phyloP scores from a whole-genome alignment of 257 asterid species.

The Gardenia jasminoides region DNA sequence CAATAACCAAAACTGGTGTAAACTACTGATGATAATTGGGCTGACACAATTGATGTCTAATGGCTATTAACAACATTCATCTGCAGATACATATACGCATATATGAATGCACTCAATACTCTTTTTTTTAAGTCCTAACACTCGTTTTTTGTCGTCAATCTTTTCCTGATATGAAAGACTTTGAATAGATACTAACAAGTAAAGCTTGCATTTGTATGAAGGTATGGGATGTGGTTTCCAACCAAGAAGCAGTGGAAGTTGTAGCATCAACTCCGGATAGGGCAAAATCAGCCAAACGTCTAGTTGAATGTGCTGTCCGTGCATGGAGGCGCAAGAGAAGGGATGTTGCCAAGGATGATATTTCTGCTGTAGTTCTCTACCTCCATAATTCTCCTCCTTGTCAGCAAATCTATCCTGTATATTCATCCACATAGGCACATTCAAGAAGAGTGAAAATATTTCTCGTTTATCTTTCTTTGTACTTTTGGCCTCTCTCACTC shows the following conservation, averaged over 20 bases:
- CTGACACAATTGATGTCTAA: background rate
- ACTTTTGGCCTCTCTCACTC: constrained; percentile 1
- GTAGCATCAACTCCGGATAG: constrained; percentile 51
- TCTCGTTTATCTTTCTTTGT: background rate
- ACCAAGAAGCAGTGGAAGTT: constrained; percentile 83
- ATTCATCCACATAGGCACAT: constrained; percentile 20
- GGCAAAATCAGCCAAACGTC: constrained; percentile 67
- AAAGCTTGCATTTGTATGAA: constrained; percentile 19
- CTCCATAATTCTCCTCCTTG: constrained; percentile 44
- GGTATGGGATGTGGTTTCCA: constrained; percentile 99
- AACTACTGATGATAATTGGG: background rate
- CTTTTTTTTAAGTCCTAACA: background rate
- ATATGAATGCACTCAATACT: background rate
- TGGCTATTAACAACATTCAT: background rate
- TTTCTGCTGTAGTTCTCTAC: constrained; percentile 84
- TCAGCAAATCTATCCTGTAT: constrained; percentile 40
- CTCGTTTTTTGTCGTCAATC: background rate
- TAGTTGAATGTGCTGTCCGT: constrained; percentile 63
- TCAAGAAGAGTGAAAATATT: constrained; percentile 3
- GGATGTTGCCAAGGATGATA: constrained; percentile 88
- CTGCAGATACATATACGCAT: background rate
- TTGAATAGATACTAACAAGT: background rate
- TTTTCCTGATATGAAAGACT: background rate
- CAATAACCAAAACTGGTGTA: background rate
- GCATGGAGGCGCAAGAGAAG: constrained; percentile 83